Evolutionary conservation across 2,329 filamentous ascomycete genomes (phyloP).

Genomic region (Alternaria longipes): DNA sequence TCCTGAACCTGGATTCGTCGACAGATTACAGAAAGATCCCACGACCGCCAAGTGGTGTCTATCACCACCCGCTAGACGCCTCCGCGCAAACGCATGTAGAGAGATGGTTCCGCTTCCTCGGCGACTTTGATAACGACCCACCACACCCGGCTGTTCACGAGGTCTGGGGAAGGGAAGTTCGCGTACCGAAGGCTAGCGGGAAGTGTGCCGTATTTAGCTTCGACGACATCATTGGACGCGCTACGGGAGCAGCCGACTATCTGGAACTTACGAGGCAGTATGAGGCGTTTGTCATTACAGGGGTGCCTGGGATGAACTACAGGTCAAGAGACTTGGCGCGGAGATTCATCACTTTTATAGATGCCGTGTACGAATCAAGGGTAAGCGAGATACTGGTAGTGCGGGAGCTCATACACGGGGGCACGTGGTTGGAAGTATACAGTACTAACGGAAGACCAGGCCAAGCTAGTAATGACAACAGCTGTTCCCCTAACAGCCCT

Average conservation of each 20-base stretch:
- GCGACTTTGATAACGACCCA: constrained; percentile 78
- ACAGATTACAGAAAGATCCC: constrained; percentile 99
- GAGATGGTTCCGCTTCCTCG: constrained; percentile 95
- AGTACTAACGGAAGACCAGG: constrained; percentile 59
- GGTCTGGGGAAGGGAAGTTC: constrained; percentile 92
- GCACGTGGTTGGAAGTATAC: neutral
- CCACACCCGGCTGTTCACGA: constrained; percentile 81
- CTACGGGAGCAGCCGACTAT: constrained; percentile 94
- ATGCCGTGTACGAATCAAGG: constrained; percentile 86
- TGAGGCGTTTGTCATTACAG: constrained; percentile 90
- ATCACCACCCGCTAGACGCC: constrained; percentile 85
- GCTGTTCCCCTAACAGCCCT: constrained; percentile 85
- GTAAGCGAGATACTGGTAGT: constrained; percentile 48
- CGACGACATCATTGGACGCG: constrained; percentile 85
- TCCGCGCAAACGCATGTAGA: constrained; percentile 83
- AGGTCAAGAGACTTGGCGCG: constrained; percentile 86
- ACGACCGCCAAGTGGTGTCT: constrained; percentile 89
- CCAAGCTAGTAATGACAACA: constrained; percentile 94
- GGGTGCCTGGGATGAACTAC: constrained; percentile 90
- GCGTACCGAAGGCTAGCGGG: constrained; percentile 87
- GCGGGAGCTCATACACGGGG: neutral
- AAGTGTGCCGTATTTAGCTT: constrained; percentile 92
- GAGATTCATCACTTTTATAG: constrained; percentile 96
- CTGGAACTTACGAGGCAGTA: constrained; percentile 90
- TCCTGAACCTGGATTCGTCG: constrained; percentile 92